phyloP scores from a whole-genome alignment of 2,329 filamentous ascomycete species.

The Lecanicillium sp. region DNA sequence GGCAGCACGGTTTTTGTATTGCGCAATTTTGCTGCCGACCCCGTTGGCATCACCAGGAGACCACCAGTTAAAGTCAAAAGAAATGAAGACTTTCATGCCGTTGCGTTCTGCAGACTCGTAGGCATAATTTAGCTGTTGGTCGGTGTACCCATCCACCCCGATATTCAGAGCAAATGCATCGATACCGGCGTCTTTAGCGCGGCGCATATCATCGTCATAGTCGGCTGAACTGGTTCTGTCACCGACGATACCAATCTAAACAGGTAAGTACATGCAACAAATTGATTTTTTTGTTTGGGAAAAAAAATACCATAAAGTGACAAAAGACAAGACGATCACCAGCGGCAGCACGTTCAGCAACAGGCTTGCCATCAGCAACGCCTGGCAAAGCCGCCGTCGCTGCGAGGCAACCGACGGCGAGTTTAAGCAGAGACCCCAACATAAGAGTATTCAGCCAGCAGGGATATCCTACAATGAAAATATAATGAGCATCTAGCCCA shows the following conservation, averaged over 20 bases:
- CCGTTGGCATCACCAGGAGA: constrained; percentile 22
- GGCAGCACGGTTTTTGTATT: constrained; percentile 32
- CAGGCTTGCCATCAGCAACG: constrained; percentile 8
- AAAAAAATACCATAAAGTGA: constrained; percentile 30
- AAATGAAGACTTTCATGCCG: constrained; percentile 42
- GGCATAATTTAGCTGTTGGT: constrained; percentile 25
- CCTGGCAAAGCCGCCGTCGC: constrained; percentile 10
- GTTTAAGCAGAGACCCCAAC: constrained; percentile 9
- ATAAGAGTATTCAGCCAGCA: no score
- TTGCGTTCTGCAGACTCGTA: constrained; percentile 32
- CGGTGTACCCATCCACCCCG: constrained; percentile 31
- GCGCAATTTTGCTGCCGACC: constrained; percentile 35
- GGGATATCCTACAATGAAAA: no score
- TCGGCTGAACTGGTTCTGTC: constrained; percentile 32
- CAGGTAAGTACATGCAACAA: background rate
- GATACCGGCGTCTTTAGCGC: constrained; percentile 33
- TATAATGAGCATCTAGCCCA: no score
- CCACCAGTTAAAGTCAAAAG: constrained; percentile 48
- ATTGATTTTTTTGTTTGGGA: background rate
- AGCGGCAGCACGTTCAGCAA: constrained; percentile 11
- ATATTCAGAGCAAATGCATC: constrained; percentile 44
- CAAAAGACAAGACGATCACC: constrained; percentile 27
- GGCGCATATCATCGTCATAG: constrained; percentile 38
- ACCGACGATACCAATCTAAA: constrained; percentile 34
- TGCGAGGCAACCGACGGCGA: constrained; percentile 11